Percentiles rank a stretch among this genome's conserved stretches.
Conservation (phyloP, 129 eudicot species). For the Flaveria brownii region DNA sequence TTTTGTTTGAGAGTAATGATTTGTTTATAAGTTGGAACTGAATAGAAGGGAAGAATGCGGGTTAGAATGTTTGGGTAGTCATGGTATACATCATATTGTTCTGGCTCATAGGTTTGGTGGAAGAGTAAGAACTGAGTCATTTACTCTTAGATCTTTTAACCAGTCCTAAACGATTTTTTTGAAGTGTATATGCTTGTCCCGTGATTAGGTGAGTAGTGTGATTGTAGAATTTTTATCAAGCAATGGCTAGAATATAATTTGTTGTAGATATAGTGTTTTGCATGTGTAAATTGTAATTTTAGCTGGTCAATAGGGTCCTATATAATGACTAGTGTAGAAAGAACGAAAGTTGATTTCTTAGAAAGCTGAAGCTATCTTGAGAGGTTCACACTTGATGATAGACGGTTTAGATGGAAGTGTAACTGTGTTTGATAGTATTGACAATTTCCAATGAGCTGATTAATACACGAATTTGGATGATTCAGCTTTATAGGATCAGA, state of each 20-base stretch:
- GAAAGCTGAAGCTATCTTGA: slow-evolving; percentile 4
- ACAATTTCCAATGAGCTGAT: neutral
- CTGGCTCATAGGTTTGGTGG: slow-evolving; percentile 11
- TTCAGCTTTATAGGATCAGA: neutral
- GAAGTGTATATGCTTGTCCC: neutral
- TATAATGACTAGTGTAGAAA: slow-evolving; percentile 2
- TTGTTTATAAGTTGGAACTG: neutral
- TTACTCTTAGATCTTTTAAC: neutral
- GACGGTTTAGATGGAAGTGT: neutral
- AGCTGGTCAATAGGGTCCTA: neutral
- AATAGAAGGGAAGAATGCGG: slow-evolving; percentile 8
- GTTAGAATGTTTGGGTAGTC: neutral
- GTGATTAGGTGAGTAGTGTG: slow-evolving; percentile 14
- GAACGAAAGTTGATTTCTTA: neutral
- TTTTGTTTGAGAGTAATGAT: neutral
- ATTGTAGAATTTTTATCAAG: neutral
- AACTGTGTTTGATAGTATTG: neutral
- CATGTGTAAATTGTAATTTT: neutral
- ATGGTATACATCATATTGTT: neutral
- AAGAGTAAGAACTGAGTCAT: neutral
- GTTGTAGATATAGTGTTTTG: neutral
- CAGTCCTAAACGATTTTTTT: neutral
- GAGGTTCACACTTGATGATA: slow-evolving; percentile 20
- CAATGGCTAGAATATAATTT: slow-evolving; percentile 9
- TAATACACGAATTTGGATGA: neutral